These are phyloP conservation scores for Syncephalastrum racemosum DNA, from an alignment of 371 early-diverging fungal species.

Conservation along the genomic window DNA sequence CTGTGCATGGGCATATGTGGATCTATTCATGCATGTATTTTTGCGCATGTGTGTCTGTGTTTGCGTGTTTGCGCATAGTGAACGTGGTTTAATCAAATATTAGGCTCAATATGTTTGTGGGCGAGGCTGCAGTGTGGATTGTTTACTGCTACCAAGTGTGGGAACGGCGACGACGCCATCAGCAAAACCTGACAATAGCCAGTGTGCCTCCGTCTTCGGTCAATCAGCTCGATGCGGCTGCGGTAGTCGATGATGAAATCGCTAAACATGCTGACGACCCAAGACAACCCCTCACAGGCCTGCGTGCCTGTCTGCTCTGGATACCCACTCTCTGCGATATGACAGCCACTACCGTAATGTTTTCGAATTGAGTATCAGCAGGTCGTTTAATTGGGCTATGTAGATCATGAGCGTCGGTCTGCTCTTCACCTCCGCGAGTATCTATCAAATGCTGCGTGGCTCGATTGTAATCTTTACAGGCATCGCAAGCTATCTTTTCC, in stretches of 20 bases:
- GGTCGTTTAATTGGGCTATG: slow-evolving; percentile 11
- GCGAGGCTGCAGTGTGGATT: slow-evolving; percentile 68
- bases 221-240: slow-evolving; percentile 42
- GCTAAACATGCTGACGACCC: slow-evolving; percentile 11
- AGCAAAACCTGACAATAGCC: background rate
- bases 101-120: slow-evolving; percentile 91
- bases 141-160: slow-evolving; percentile 41
- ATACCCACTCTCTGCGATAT: slow-evolving; percentile 92
- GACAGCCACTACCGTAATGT: slow-evolving; percentile 81
- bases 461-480: slow-evolving; percentile 94
- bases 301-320: slow-evolving; percentile 72
- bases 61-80: background rate
- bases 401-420: slow-evolving; percentile 92
- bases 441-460: slow-evolving; percentile 97
- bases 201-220: slow-evolving; percentile 38
- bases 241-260: slow-evolving; percentile 26
- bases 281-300: slow-evolving; percentile 53
- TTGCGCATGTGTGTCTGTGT: background rate
- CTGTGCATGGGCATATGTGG: background rate
- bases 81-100: background rate
- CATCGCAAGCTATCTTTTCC: slow-evolving; percentile 80
- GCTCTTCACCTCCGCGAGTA: slow-evolving; percentile 86
- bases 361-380: slow-evolving; percentile 19
- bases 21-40: background rate
- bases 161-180: slow-evolving; percentile 11